A percentile compares a stretch with the other conserved stretches of the same genome.
phyloP scores from a whole-genome alignment of 768 basidiomycete genomes.

The Trametes cingulata region DNA sequence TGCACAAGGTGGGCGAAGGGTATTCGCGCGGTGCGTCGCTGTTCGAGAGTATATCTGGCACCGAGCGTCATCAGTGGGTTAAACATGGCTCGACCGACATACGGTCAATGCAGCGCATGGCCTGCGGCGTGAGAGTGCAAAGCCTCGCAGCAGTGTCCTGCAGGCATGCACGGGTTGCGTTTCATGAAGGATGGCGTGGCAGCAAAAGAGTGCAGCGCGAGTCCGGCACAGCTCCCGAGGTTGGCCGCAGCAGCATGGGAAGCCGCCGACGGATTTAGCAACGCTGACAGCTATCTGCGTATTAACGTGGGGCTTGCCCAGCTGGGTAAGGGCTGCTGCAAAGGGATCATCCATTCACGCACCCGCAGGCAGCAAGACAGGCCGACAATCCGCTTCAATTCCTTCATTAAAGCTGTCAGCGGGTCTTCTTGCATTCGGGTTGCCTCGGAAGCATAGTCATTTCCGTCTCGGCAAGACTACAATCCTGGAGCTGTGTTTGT shows the following conservation, averaged over 20 bases:
- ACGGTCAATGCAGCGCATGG: constrained; percentile 11
- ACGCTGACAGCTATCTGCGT: constrained; percentile 1
- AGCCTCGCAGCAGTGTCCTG: neutral
- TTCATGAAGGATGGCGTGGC: neutral
- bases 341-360: neutral
- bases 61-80: constrained; percentile 6
- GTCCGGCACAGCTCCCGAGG: constrained; percentile 12
- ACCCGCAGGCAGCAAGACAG: neutral
- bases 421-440: neutral
- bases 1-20: neutral
- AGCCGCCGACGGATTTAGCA: constrained; percentile 5
- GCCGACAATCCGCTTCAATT: neutral
- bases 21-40: constrained; percentile 18
- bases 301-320: constrained; percentile 8
- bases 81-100: constrained; percentile 15
- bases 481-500: neutral
- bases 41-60: neutral
- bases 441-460: neutral
- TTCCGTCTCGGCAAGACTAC: neutral
- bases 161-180: neutral
- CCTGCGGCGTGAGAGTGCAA: constrained; percentile 7
- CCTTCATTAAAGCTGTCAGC: neutral
- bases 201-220: neutral
- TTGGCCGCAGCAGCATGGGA: constrained; percentile 15
- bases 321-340: neutral